These are phyloP conservation scores for Chalara sp. DNA, from an alignment of 2,329 filamentous ascomycete species.

Conservation along the genomic window DNA sequence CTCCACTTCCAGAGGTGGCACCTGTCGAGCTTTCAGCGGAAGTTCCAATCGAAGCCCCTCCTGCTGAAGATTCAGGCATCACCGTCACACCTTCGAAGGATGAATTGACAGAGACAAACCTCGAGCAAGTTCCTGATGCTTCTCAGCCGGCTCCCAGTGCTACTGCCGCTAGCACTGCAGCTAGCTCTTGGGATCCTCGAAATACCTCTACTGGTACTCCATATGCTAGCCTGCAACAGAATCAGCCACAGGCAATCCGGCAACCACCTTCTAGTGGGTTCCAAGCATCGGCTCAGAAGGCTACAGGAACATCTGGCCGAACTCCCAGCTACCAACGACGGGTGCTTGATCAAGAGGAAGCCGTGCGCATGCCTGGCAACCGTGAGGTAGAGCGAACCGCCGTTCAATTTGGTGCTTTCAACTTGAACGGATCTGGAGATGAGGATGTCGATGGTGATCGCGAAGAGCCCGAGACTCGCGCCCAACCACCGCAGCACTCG, in stretches of 20 bases:
- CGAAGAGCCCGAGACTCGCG: slow-evolving; percentile 90
- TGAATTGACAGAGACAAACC: slow-evolving; percentile 83
- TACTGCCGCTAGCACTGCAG: slow-evolving; percentile 82
- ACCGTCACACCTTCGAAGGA: slow-evolving; percentile 66
- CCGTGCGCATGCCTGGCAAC: slow-evolving; percentile 96
- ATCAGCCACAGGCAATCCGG: slow-evolving; percentile 41
- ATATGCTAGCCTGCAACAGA: slow-evolving; percentile 55
- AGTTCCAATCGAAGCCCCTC: slow-evolving; percentile 20
- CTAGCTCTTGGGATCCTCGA: slow-evolving; percentile 76
- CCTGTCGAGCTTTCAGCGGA: slow-evolving; percentile 32
- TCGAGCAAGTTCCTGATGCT: slow-evolving; percentile 80
- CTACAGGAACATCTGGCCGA: slow-evolving; percentile 54
- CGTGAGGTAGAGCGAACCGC: slow-evolving; percentile 88
- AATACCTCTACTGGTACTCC: slow-evolving; percentile 55
- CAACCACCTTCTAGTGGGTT: slow-evolving; percentile 60
- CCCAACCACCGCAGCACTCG: slow-evolving; percentile 88
- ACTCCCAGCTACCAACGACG: slow-evolving; percentile 78
- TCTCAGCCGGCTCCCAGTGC: slow-evolving; percentile 72
- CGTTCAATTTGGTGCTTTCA: slow-evolving; percentile 95
- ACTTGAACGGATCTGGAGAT: slow-evolving; percentile 67
- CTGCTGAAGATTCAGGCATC: slow-evolving; percentile 31
- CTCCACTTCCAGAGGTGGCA: slow-evolving; percentile 26
- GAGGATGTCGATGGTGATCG: slow-evolving; percentile 91
- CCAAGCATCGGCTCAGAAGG: slow-evolving; percentile 77
- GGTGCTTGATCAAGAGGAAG: slow-evolving; percentile 90